These are phyloP conservation scores for Ceratocystis lukuohia DNA, from an alignment of 2,329 filamentous ascomycete species.

Conservation along the genomic window DNA sequence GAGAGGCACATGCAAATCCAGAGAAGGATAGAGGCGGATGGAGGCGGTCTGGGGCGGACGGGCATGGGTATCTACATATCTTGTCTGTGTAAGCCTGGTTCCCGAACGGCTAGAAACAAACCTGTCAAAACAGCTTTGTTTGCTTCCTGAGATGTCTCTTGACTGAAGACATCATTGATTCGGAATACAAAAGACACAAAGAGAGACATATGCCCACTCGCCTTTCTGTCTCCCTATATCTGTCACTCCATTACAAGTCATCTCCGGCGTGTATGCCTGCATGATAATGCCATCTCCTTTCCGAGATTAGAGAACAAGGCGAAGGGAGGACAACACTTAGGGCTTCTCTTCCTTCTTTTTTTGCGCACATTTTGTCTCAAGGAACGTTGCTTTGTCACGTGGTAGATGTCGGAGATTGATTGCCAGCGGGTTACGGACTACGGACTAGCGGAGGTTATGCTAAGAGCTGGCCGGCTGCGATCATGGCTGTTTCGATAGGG, in stretches of 20 bases:
- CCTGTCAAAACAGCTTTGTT: background rate
- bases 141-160: background rate
- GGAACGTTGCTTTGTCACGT: background rate
- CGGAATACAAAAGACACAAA: too few relatives aligned
- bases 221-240: background rate
- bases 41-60: background rate
- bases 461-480: background rate
- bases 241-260: background rate
- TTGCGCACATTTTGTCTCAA: background rate
- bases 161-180: too few relatives aligned
- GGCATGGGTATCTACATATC: background rate
- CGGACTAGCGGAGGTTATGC: background rate
- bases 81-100: background rate
- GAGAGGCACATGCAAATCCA: too few relatives aligned
- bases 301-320: background rate
- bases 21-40: background rate
- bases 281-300: background rate
- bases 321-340: background rate
- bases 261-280: background rate
- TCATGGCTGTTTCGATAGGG: background rate
- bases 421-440: background rate
- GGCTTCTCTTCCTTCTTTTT: background rate
- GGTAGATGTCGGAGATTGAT: background rate
- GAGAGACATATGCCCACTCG: background rate
- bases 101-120: background rate